These are phyloP conservation scores for Erucastrum elatum DNA, from an alignment of 345 rosid species.

Conservation along the genomic window DNA sequence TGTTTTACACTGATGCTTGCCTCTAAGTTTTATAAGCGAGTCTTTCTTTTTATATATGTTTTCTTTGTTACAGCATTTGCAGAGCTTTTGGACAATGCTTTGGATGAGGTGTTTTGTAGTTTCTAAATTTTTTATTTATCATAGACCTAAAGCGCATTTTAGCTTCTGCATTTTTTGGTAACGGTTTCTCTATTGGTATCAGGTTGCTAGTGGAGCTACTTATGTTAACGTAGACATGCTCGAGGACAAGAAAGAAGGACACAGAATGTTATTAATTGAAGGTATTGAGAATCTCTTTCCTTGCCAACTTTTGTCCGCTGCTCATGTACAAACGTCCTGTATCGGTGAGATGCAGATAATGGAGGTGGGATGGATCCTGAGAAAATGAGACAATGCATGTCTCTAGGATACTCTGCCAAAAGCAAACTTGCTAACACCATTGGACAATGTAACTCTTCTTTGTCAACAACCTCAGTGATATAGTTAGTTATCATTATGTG, in stretches of 20 bases:
- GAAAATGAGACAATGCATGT: slow-evolving; percentile 82
- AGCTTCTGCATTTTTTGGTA: slow-evolving; percentile 12
- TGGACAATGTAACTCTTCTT: slow-evolving; percentile 68
- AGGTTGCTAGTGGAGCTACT: slow-evolving; percentile 83
- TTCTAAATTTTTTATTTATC: neutral
- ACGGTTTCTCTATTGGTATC: slow-evolving; percentile 18
- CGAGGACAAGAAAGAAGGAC: slow-evolving; percentile 59
- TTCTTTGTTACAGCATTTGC: slow-evolving; percentile 69
- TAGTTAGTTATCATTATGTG: neutral
- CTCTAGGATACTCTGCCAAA: slow-evolving; percentile 89
- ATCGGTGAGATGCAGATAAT: slow-evolving; percentile 56
- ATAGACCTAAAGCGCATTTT: neutral
- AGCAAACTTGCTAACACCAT: slow-evolving; percentile 82
- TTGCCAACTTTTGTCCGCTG: slow-evolving; percentile 13
- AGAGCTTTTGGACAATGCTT: slow-evolving; percentile 83
- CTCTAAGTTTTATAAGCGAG: neutral
- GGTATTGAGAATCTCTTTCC: slow-evolving; percentile 44
- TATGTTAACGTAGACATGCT: slow-evolving; percentile 74
- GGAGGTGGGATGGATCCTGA: slow-evolving; percentile 99
- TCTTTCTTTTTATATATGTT: slow-evolving; percentile 15
- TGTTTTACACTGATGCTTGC: no score
- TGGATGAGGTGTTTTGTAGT: slow-evolving; percentile 72
- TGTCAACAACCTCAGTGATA: neutral
- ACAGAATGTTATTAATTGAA: slow-evolving; percentile 72
- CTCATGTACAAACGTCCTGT: neutral